Evolutionary conservation across 2,329 filamentous ascomycete species (phyloP).

Genomic region (Pseudopyricularia javanii): DNA sequence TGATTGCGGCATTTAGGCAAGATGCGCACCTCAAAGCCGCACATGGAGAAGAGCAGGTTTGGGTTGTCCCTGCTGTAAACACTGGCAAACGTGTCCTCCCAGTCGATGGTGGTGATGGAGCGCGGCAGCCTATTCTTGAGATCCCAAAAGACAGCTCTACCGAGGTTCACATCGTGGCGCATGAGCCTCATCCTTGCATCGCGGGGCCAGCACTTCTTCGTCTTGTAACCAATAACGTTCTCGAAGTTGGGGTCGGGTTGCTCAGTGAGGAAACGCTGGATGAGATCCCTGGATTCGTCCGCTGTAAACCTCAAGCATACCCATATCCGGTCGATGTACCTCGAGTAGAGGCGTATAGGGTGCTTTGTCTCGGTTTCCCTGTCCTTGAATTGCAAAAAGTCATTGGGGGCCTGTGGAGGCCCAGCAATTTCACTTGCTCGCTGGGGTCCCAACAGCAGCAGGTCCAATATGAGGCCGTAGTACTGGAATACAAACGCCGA

Average conservation of each 20-base stretch:
- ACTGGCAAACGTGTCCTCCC: conserved; percentile 97
- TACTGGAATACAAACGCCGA: conserved; percentile 98
- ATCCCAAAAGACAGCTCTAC: conserved; percentile 97
- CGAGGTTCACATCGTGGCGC: conserved; percentile 96
- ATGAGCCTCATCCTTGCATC: conserved; percentile 97
- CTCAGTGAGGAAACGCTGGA: conserved; percentile 94
- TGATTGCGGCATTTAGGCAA: conserved; percentile 89
- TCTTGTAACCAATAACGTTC: conserved; percentile 97
- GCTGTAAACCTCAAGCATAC: conserved; percentile 90
- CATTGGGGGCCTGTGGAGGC: conserved; percentile 84
- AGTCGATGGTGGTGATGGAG: conserved; percentile 94
- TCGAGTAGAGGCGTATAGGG: conserved; percentile 92
- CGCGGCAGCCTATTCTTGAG: conserved; percentile 91
- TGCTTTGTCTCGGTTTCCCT: conserved; percentile 84
- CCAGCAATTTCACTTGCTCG: conserved; percentile 97
- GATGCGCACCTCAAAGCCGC: conserved; percentile 92
- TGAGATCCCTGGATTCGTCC: conserved; percentile 89
- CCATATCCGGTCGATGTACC: conserved; percentile 98
- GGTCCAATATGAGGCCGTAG: conserved; percentile 89
- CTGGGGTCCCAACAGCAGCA: conserved; percentile 82
- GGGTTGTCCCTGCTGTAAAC: conserved; percentile 98
- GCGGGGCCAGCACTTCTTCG: conserved; percentile 98
- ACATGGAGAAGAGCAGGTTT: conserved; percentile 95
- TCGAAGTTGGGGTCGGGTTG: conserved; percentile 98
- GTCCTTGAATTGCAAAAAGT: conserved; percentile 95